phyloP scores from a whole-genome alignment of 2,329 filamentous ascomycete genomes.

The Aspergillus neoniger region DNA sequence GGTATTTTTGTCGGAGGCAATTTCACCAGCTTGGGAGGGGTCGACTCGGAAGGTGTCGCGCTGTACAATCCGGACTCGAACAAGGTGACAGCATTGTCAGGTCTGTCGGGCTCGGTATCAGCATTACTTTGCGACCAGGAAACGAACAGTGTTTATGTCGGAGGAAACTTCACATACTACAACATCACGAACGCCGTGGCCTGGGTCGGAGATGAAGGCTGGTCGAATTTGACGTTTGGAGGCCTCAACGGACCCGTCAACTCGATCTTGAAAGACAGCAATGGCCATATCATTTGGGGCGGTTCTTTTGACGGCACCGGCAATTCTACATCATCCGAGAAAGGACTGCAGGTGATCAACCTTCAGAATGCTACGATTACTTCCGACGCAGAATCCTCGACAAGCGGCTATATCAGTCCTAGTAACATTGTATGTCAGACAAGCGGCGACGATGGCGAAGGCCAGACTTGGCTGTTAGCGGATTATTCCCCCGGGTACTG shows the following conservation, averaged over 20 bases:
- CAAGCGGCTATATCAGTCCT: slow-evolving; percentile 71
- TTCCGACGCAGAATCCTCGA: slow-evolving; percentile 61
- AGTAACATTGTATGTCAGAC: slow-evolving; percentile 81
- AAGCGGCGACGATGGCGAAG: slow-evolving; percentile 64
- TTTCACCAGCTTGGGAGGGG: slow-evolving; percentile 84
- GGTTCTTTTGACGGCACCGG: slow-evolving; percentile 86
- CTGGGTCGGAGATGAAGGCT: slow-evolving; percentile 69
- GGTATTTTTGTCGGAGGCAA: slow-evolving; percentile 88
- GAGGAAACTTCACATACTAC: slow-evolving; percentile 76
- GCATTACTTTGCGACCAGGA: slow-evolving; percentile 79
- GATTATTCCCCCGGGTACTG: slow-evolving; percentile 78
- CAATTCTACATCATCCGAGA: slow-evolving; percentile 66
- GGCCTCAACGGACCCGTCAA: slow-evolving; percentile 93
- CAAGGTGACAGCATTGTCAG: slow-evolving; percentile 71
- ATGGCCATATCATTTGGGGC: slow-evolving; percentile 87
- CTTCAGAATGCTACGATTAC: slow-evolving; percentile 75
- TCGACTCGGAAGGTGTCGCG: slow-evolving; percentile 75
- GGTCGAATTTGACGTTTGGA: slow-evolving; percentile 81
- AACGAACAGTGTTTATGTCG: slow-evolving; percentile 81
- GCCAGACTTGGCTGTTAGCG: slow-evolving; percentile 78
- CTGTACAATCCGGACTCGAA: slow-evolving; percentile 74
- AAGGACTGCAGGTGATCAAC: slow-evolving; percentile 76
- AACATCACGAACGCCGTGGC: slow-evolving; percentile 89
- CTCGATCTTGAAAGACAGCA: slow-evolving; percentile 76
- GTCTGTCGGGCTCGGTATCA: slow-evolving; percentile 79